These are phyloP conservation scores for Acanthamoeba sp. DNA, from an alignment of 208 protist species.

Conservation along the genomic window DNA sequence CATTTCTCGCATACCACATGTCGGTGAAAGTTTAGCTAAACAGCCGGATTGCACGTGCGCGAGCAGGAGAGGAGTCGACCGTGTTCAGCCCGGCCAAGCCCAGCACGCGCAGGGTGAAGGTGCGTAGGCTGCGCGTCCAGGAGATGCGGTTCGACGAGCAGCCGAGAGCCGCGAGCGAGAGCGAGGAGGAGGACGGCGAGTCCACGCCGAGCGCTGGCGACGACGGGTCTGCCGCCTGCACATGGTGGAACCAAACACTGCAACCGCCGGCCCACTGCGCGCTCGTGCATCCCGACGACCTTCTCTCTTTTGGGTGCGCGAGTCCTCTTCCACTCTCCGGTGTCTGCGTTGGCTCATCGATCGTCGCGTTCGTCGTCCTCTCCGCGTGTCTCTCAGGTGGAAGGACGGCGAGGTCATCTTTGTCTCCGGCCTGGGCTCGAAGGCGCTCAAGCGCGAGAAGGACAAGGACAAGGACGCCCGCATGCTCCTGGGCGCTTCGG, in stretches of 20 bases:
- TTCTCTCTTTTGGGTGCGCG: neutral
- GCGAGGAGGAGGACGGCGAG: neutral
- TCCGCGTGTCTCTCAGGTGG: neutral
- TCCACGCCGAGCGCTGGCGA: neutral
- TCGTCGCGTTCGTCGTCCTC: neutral
- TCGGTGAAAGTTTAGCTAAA: too few relatives aligned
- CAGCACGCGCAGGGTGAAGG: neutral
- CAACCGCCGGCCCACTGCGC: neutral
- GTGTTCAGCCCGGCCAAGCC: neutral
- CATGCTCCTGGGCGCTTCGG: neutral
- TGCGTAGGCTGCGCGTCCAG: neutral
- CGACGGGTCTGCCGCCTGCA: neutral
- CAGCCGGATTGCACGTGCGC: neutral
- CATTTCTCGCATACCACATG: too few relatives aligned
- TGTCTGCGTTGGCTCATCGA: neutral
- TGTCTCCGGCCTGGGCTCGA: neutral
- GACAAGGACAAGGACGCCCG: constrained; percentile 30
- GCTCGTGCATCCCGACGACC: neutral
- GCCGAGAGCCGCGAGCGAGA: neutral
- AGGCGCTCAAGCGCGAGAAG: neutral
- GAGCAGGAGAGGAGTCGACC: neutral
- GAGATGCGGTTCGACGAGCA: constrained; percentile 4
- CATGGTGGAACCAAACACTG: neutral
- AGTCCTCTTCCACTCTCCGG: neutral
- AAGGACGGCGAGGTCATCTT: neutral